A percentile compares a stretch with the other conserved stretches of the same genome.
Conservation (phyloP, 140 eudicot species). For the Erigeron philadelphicus region DNA sequence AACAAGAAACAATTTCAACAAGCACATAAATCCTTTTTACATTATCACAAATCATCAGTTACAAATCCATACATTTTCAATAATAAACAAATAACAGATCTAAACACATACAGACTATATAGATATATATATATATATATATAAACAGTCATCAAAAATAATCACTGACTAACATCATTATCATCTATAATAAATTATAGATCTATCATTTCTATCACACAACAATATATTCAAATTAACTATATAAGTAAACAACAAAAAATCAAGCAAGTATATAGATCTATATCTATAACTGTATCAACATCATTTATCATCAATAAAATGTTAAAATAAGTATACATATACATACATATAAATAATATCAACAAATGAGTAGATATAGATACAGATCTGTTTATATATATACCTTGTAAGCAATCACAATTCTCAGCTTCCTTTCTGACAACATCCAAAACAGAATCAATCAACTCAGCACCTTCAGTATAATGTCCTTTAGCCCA, state of each 20-base stretch:
- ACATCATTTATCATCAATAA: background rate
- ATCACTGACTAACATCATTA: too few species aligned
- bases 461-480: conserved; percentile 25
- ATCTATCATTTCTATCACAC: conserved; percentile 5
- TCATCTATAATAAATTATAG: too few species aligned
- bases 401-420: conserved; percentile 24
- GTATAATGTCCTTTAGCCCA: conserved; percentile 52
- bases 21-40: too few species aligned
- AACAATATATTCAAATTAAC: background rate
- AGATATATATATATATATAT: too few species aligned
- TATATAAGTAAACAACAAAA: background rate
- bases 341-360: background rate
- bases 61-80: background rate
- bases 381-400: background rate
- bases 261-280: background rate
- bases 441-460: conserved; percentile 20
- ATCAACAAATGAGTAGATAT: background rate
- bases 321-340: background rate
- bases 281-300: background rate
- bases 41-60: background rate
- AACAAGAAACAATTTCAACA: too few species aligned
- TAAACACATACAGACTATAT: background rate
- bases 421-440: conserved; percentile 24
- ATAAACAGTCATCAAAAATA: background rate
- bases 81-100: background rate